Base-by-base conservation (phyloP, 169 alveolate genomes). In the Cryptosporidium parvum region DNA sequence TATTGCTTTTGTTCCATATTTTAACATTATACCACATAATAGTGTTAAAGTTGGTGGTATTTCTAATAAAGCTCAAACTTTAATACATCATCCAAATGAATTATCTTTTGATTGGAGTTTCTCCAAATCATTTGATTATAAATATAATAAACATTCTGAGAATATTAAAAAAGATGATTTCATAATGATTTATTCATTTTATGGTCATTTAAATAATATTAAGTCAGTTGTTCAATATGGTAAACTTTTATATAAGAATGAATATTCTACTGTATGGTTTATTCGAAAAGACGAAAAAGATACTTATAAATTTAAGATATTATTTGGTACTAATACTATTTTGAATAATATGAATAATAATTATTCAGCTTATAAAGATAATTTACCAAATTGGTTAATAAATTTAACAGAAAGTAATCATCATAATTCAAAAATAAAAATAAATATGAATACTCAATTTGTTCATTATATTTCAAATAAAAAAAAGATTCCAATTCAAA, bases 201-300 rank as follows among this genome's bases (percentile, higher is more conserved):
- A 80, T 23, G 89, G 89, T 23, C 73, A 62, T 21, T 31, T 80
- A 16, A 80, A 80, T 31, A 80, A 62, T 29, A 65, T 80, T 42
- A 80, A 80, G 29, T 80, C 70, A 2, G 35, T 80, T n/a, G 68
- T 80, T 37, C 89, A 80, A 37, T 80, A 80, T 65, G 89, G 89
- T 1, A 62, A 65, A 16, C 45, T 80, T 37, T 62, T 59, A 29
- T 10, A 37, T 29, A n/a, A 31, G 26, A 80, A 80, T 29, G 67
- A 62, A 31, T 80, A 80, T 42, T 62, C 75, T 14, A 80, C 80
- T 12, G 70, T 53, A 8, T 80, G 89, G 89, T 80, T 80, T 44
- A 21, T 80, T 9, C 37, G 89, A 62, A 80, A 44, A 62, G 56
- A 29, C 6, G 69, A 70, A 10, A 73, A 31, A 45, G 37, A 45